A percentile compares a stretch with the other conserved stretches of the same genome.
phyloP scores from a whole-genome alignment of 345 rosid genomes.

The Citrus unshiu region DNA sequence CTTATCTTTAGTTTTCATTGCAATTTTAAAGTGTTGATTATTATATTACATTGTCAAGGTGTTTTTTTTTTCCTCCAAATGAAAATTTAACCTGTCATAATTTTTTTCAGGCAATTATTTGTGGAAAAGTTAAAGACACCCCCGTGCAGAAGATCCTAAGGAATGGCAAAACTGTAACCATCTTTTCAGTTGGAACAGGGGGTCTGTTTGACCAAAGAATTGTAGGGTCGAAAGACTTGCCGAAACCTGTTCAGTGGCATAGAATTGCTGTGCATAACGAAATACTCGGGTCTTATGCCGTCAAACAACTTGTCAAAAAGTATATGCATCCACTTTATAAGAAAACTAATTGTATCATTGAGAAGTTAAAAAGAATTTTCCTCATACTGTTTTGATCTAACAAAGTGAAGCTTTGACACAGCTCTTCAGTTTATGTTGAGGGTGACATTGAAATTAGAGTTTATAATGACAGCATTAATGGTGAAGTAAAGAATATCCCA shows the following conservation, averaged over 20 bases:
- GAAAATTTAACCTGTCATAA: background rate
- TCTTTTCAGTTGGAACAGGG: slow-evolving; percentile 90
- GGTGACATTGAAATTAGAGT: slow-evolving; percentile 94
- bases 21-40: background rate
- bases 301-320: slow-evolving; percentile 75
- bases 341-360: background rate
- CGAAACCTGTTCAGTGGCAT: slow-evolving; percentile 95
- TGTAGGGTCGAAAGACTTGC: slow-evolving; percentile 43
- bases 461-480: slow-evolving; percentile 82
- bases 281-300: slow-evolving; percentile 71
- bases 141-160: slow-evolving; percentile 92
- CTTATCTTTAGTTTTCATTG: background rate
- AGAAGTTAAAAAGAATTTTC: background rate
- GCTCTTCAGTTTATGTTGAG: slow-evolving; percentile 91
- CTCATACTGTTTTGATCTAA: slow-evolving; percentile 11
- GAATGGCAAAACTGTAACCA: slow-evolving; percentile 82
- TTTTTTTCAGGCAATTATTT: slow-evolving; percentile 68
- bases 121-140: slow-evolving; percentile 86
- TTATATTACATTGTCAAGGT: background rate
- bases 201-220: slow-evolving; percentile 91
- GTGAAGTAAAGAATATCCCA: slow-evolving; percentile 72
- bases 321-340: slow-evolving; percentile 36
- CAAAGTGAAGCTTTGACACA: slow-evolving; percentile 33
- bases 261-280: slow-evolving; percentile 92
- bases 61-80: background rate